phyloP scores from a whole-genome alignment of 768 basidiomycete genomes.

The Cantharellus anzutake region DNA sequence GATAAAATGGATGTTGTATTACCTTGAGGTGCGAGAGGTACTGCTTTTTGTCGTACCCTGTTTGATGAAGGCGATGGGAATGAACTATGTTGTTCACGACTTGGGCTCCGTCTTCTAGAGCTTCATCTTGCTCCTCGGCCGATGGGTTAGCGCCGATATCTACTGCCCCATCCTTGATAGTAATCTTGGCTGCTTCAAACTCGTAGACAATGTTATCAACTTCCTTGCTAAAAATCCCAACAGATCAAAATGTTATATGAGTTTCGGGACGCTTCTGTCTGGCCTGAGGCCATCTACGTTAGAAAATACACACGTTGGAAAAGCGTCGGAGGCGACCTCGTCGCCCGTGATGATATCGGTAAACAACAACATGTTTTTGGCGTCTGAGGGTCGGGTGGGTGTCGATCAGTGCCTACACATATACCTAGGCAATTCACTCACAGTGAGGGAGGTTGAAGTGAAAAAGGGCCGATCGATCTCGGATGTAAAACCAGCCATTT shows the following conservation, averaged over 20 bases:
- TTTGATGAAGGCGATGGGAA: slow-evolving; percentile 76
- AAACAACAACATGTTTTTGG: slow-evolving; percentile 48
- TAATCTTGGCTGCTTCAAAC: slow-evolving; percentile 60
- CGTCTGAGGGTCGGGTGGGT: no score
- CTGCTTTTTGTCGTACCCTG: slow-evolving; percentile 79
- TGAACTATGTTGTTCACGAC: slow-evolving; percentile 79
- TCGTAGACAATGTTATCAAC: slow-evolving; percentile 70
- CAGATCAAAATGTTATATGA: neutral
- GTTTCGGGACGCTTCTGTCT: neutral
- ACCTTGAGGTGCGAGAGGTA: slow-evolving; percentile 74
- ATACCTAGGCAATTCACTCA: no score
- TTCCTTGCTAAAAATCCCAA: slow-evolving; percentile 33
- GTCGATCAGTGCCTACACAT: no score
- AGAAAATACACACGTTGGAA: slow-evolving; percentile 41
- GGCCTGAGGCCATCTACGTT: neutral
- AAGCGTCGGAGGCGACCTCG: slow-evolving; percentile 93
- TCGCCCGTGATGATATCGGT: slow-evolving; percentile 53
- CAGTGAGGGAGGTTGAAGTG: no score
- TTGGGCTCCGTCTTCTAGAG: slow-evolving; percentile 54
- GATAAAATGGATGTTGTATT: neutral
- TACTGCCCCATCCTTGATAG: slow-evolving; percentile 58
- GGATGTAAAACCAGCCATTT: no score
- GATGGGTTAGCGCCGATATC: slow-evolving; percentile 96
- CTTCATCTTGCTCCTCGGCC: slow-evolving; percentile 67
- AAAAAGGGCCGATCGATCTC: no score